Evolutionary conservation across 164 flowering plant species (phyloP).

Genomic region (Tetracentron sinense): DNA sequence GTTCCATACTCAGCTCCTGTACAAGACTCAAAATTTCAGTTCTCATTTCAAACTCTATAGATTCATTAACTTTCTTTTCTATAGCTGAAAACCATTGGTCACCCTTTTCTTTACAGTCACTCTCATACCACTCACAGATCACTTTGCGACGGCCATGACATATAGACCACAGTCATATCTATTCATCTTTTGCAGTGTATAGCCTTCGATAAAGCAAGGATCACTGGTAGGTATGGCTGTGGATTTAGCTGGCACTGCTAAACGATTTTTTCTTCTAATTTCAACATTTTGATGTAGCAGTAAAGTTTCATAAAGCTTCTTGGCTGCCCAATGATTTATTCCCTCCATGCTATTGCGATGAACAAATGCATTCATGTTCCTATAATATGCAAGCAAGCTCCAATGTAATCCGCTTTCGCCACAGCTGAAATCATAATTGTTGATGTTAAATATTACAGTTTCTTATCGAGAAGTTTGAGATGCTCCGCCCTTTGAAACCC

Average conservation of each 20-base stretch:
- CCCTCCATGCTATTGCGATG: neutral
- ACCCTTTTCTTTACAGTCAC: constrained; percentile 1
- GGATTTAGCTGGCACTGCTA: neutral
- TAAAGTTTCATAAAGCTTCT: neutral
- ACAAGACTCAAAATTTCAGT: too few relatives aligned
- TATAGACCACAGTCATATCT: constrained; percentile 26
- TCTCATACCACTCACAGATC: constrained; percentile 15
- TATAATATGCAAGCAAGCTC: constrained; percentile 4
- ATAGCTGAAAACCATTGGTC: constrained; percentile 11
- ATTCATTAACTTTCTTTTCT: neutral
- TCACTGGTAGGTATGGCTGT: neutral
- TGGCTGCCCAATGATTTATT: neutral
- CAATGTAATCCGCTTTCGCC: neutral
- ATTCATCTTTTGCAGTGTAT: constrained; percentile 11
- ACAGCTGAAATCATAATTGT: neutral
- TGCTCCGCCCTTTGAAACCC: neutral
- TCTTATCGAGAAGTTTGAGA: neutral
- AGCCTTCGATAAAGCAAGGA: too few relatives aligned
- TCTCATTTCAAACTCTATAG: constrained; percentile 2
- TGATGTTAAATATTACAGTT: neutral
- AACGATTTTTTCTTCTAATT: neutral
- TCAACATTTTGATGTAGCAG: neutral
- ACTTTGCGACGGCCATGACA: constrained; percentile 23
- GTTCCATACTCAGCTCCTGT: too few relatives aligned
- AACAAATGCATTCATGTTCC: neutral